Evolutionary conservation across 371 early-diverging fungal species (phyloP).

Genomic region (Syncephalastrum racemosum): DNA sequence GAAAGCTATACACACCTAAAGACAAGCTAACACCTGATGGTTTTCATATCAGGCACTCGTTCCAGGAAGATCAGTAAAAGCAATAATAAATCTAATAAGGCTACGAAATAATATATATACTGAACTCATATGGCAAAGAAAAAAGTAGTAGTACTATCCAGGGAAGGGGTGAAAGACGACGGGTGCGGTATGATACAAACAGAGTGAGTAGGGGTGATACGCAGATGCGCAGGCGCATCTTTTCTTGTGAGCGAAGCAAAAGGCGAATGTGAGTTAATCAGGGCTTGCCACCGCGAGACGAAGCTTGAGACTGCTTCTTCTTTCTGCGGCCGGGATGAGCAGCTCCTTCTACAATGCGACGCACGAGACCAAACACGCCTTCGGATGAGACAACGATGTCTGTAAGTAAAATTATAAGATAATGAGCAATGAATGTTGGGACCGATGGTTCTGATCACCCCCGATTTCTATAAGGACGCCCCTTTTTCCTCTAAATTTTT

Average conservation of each 20-base stretch:
- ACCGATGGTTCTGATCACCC: too few species aligned
- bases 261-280: not conserved
- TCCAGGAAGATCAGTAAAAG: too few species aligned
- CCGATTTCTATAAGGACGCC: not conserved
- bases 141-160: too few species aligned
- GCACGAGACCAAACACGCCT: constrained; percentile 30
- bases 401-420: constrained; percentile 3
- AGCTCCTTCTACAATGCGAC: constrained; percentile 44
- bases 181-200: too few species aligned
- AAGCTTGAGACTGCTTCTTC: constrained; percentile 23
- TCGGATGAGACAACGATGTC: constrained; percentile 38
- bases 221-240: constrained; percentile 1
- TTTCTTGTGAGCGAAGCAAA: constrained; percentile 6
- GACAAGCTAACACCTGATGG: too few species aligned
- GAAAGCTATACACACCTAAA: too few species aligned
- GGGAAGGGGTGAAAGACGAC: too few species aligned
- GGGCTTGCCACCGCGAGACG: not conserved
- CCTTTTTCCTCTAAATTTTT: constrained; percentile 2
- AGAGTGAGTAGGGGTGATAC: too few species aligned
- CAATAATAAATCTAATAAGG: too few species aligned
- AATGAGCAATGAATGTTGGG: not conserved
- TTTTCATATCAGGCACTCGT: too few species aligned
- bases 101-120: too few species aligned
- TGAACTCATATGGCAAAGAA: too few species aligned
- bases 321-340: constrained; percentile 46